phyloP scores from a whole-genome alignment of 768 basidiomycete species.

The Leccinum boreale region DNA sequence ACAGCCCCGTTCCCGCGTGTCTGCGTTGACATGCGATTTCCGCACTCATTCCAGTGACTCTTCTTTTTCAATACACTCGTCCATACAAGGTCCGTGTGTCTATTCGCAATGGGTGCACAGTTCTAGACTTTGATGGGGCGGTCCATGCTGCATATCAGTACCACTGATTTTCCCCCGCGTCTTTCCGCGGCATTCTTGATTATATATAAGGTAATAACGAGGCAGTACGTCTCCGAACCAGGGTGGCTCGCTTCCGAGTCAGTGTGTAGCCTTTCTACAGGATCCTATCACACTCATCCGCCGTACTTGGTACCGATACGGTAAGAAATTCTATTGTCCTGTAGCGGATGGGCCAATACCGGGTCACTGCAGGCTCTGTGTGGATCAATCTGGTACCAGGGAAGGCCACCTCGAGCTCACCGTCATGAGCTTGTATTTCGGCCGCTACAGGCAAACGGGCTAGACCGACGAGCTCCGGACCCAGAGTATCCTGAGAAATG shows the following conservation, averaged over 20 bases:
- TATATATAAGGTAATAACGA: conserved; percentile 9
- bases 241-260: conserved; percentile 8
- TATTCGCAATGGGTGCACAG: neutral
- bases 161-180: neutral
- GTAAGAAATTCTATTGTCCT: neutral
- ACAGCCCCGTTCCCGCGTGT: conserved; percentile 25
- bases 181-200: conserved; percentile 9
- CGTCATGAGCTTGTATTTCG: neutral
- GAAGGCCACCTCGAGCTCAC: too few relatives aligned
- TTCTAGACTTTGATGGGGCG: neutral
- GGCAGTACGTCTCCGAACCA: conserved; percentile 14
- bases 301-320: neutral
- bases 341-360: neutral
- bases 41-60: conserved; percentile 9
- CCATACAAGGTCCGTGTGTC: neutral
- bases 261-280: conserved; percentile 10
- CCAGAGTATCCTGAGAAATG: neutral
- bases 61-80: neutral
- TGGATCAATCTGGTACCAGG: neutral
- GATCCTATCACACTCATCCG: conserved; percentile 1
- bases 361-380: neutral
- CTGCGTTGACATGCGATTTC: conserved; percentile 15
- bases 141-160: neutral
- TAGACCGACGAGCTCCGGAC: neutral
- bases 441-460: neutral